Percentiles rank a stretch among this genome's conserved stretches.
Evolutionary conservation across 2,329 filamentous ascomycete species (phyloP).

Genomic region (Microcyclosporella mali): DNA sequence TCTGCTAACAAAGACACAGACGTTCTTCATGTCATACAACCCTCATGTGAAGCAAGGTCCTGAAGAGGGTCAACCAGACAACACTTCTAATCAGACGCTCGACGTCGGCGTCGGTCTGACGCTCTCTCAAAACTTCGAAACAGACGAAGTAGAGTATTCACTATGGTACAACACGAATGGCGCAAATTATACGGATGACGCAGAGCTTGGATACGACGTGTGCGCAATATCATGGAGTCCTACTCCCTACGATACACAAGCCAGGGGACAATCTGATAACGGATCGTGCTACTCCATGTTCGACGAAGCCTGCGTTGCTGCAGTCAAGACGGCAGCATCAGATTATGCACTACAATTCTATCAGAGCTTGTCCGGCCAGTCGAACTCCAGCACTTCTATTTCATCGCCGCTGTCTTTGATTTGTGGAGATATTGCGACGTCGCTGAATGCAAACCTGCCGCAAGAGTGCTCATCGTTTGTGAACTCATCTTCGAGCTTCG

Average conservation of each 20-base stretch:
- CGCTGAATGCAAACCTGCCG: too few relatives aligned
- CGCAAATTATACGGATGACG: conserved; percentile 8
- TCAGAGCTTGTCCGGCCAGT: too few relatives aligned
- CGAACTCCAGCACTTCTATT: too few relatives aligned
- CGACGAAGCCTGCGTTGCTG: conserved; percentile 6
- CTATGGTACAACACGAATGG: conserved; percentile 12
- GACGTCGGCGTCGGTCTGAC: conserved; percentile 4
- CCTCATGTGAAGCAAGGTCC: conserved; percentile 8
- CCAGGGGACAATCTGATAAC: conserved; percentile 9
- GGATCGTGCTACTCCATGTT: conserved; percentile 9
- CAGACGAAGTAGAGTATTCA: conserved; percentile 2
- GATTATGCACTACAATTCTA: conserved; percentile 3
- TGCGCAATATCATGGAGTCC: conserved; percentile 7
- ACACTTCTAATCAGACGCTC: conserved; percentile 5
- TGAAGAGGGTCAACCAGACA: conserved; percentile 7
- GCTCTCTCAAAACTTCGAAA: conserved; percentile 1
- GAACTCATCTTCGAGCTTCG: too few relatives aligned
- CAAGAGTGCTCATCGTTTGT: too few relatives aligned
- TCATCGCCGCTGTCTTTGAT: too few relatives aligned
- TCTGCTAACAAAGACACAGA: not conserved
- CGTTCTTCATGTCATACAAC: conserved; percentile 8
- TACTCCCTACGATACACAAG: conserved; percentile 10
- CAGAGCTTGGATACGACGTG: conserved; percentile 10
- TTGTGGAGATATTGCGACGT: too few relatives aligned
- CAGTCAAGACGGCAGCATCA: not conserved